Conservation (phyloP, 306 rosid genomes). For the Castanea mollissima region DNA sequence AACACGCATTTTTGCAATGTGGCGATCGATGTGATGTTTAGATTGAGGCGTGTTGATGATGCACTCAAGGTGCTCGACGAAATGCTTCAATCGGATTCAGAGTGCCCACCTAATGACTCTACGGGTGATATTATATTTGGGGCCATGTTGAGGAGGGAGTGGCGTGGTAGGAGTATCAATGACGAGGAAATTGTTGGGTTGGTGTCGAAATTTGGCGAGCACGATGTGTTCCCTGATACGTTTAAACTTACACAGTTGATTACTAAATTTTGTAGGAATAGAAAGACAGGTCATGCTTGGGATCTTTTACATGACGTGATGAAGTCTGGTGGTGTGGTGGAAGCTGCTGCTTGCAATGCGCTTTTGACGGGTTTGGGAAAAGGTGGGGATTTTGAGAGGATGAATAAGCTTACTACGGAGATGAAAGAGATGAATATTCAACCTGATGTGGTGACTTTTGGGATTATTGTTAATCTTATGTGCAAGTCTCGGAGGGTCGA, state of each 20-base stretch:
- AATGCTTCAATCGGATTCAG: constrained; percentile 52
- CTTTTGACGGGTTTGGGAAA: constrained; percentile 59
- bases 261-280: constrained; percentile 43
- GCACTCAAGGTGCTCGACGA: constrained; percentile 63
- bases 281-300: constrained; percentile 56
- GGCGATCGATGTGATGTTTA: constrained; percentile 29
- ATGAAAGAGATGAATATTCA: constrained; percentile 63
- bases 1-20: constrained; percentile 47
- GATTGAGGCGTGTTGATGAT: constrained; percentile 32
- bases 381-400: constrained; percentile 40
- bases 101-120: constrained; percentile 37
- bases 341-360: constrained; percentile 66
- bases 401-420: constrained; percentile 57
- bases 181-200: constrained; percentile 49
- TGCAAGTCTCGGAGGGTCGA: constrained; percentile 76
- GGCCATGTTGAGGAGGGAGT: constrained; percentile 28
- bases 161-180: constrained; percentile 27
- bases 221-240: constrained; percentile 46
- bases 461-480: constrained; percentile 56
- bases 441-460: constrained; percentile 59
- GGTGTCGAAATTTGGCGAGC: constrained; percentile 45
- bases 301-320: constrained; percentile 52
- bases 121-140: constrained; percentile 51
- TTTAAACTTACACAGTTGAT: constrained; percentile 54
- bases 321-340: constrained; percentile 48